Percentiles rank a stretch among this genome's conserved stretches.
Conservation (phyloP, 371 early-diverging fungal genomes). For the Mucor indicus region DNA sequence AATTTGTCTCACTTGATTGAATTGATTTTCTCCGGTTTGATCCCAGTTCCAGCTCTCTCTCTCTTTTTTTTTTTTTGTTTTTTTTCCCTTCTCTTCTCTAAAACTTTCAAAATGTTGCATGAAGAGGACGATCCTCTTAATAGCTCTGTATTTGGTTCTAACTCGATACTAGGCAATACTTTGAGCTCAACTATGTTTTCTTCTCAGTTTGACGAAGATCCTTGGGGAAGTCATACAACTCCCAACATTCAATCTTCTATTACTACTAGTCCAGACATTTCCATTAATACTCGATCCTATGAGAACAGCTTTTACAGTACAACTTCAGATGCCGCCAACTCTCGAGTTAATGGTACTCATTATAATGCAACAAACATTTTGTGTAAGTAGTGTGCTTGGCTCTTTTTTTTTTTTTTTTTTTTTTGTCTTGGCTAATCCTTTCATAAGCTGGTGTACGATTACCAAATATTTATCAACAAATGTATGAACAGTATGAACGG, state of each 20-base stretch:
- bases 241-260: constrained; percentile 6
- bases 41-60: too few relatives aligned
- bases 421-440: background rate
- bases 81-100: too few relatives aligned
- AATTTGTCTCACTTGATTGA: too few relatives aligned
- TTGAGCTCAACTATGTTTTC: constrained; percentile 25
- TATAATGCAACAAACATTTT: constrained; percentile 8
- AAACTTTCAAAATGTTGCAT: constrained; percentile 26
- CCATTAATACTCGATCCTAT: constrained; percentile 4
- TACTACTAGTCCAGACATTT: too few relatives aligned
- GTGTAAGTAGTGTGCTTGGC: constrained; percentile 11
- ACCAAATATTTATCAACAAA: constrained; percentile 44
- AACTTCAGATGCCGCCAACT: constrained; percentile 9
- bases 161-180: constrained; percentile 18
- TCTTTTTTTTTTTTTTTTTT: too few relatives aligned
- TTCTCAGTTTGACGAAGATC: constrained; percentile 32
- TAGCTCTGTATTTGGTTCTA: constrained; percentile 25
- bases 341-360: background rate
- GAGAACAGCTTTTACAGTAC: constrained; percentile 14
- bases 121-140: constrained; percentile 32
- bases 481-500: constrained; percentile 44
- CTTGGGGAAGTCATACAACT: constrained; percentile 25
- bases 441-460: constrained; percentile 37
- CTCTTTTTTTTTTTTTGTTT: too few relatives aligned
- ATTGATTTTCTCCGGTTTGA: too few relatives aligned